Base-by-base conservation (phyloP, 371 early-diverging fungal species). In the Actinomucor elegans region DNA sequence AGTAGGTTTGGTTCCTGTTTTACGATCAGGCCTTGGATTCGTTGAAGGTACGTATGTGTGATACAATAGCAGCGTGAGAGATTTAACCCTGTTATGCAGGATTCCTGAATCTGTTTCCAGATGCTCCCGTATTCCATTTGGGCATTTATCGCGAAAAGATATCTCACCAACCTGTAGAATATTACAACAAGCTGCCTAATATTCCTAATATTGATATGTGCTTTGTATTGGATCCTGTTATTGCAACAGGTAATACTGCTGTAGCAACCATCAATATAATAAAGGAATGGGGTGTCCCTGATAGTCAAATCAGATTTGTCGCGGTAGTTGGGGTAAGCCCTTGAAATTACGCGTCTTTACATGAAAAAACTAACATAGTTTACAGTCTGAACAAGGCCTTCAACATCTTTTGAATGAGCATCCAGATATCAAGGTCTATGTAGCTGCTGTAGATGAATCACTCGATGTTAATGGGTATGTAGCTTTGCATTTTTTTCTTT, bases 161-260 rank as follows among this genome's bases (percentile, higher is more conserved):
- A 3, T 86, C 93, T 3, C 71, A 90, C 37, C 84, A 87, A 52
- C 94, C 94, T 5, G 93, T 94, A n/a, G 94, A 94, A 63, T 94
- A 94, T 68, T 94, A 92, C 78, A 94, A 94, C 75, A 94, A 94
- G 66, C 68, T 94, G 24, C 94, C 94, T 5, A 56, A 66, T 21
- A 59, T 62, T 4, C 88, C 87, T 48, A 72, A 77, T 24, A 78
- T 89, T 4, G 88, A 92, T 50, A 54, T 81, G 17, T 91, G 91
- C 36, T 71, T 86, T 55, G 83, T 94, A 11, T 50, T 94, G 23
- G 94, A 94, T 64, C 94, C 94, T 15, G 86, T 93, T 66, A 73
- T 93, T 38, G 93, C 93, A 9, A 94, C 94, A 2, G 90, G 78
- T 40, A 90, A 93, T 27, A 92, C 94, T 0, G 90, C 92, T 3